Evolutionary conservation across 805 yeast species (phyloP).

Genomic region (Saccharomycopsis sp.): DNA sequence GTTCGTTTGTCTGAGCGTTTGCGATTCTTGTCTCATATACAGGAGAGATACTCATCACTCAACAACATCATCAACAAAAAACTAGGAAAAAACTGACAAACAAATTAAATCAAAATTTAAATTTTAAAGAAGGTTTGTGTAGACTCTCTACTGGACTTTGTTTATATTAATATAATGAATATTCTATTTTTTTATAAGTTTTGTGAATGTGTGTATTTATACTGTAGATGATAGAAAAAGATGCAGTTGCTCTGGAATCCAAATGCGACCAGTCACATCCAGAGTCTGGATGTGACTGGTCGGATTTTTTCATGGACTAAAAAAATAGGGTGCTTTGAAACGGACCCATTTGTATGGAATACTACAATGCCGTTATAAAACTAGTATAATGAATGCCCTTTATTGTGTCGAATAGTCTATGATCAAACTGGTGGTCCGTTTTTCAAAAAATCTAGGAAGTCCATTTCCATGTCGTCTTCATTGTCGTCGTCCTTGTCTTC

Average conservation of each 20-base stretch:
- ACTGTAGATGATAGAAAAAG: no score
- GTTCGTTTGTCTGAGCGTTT: neutral
- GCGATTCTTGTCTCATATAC: neutral
- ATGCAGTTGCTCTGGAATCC: no score
- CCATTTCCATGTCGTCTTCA: constrained; percentile 35
- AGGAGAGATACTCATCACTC: neutral
- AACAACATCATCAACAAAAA: neutral
- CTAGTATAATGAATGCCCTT: neutral
- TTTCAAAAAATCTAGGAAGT: constrained; percentile 40
- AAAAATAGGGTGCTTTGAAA: no score
- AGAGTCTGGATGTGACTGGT: no score
- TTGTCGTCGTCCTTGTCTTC: neutral
- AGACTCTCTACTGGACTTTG: neutral
- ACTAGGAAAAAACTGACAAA: neutral
- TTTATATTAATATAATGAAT: neutral
- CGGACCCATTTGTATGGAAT: no score
- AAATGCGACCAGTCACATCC: no score
- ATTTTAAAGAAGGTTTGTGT: neutral
- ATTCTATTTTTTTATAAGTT: neutral
- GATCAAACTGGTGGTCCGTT: constrained; percentile 35
- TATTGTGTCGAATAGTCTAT: neutral
- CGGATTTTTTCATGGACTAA: no score
- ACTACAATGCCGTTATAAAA: no score
- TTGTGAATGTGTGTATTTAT: neutral
- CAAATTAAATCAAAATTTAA: neutral